A percentile compares a stretch with the other conserved stretches of the same genome.
Evolutionary conservation across 73 alveolate species (phyloP).

Genomic region (Tetrahymena borealis): DNA sequence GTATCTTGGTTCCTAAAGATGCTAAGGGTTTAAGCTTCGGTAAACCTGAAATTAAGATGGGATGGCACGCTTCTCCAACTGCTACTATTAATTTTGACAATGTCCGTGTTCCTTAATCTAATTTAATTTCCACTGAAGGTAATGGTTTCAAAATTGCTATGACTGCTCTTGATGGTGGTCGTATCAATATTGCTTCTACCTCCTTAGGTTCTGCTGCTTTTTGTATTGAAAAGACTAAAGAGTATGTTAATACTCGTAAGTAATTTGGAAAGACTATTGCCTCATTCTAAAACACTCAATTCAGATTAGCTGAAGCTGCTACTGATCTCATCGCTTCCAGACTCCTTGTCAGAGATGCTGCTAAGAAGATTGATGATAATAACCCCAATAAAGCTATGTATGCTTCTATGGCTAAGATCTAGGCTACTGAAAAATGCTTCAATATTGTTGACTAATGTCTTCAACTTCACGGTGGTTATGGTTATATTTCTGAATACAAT

Average conservation of each 20-base stretch:
- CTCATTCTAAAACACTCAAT: slow-evolving; percentile 52
- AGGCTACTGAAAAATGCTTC: slow-evolving; percentile 77
- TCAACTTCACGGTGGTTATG: slow-evolving; percentile 86
- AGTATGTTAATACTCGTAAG: slow-evolving; percentile 58
- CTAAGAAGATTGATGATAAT: slow-evolving; percentile 50
- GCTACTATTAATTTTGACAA: slow-evolving; percentile 61
- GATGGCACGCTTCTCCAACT: slow-evolving; percentile 83
- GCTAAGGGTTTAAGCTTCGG: slow-evolving; percentile 72
- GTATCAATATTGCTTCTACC: slow-evolving; percentile 75
- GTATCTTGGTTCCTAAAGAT: slow-evolving; percentile 61
- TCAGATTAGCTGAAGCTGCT: slow-evolving; percentile 71
- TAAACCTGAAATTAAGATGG: slow-evolving; percentile 68
- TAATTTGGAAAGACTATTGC: slow-evolving; percentile 67
- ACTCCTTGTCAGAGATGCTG: slow-evolving; percentile 80
- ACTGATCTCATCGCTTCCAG: slow-evolving; percentile 71
- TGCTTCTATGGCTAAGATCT: slow-evolving; percentile 81
- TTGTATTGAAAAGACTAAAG: slow-evolving; percentile 55
- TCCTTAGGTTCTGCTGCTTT: slow-evolving; percentile 78
- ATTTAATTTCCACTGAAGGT: slow-evolving; percentile 63
- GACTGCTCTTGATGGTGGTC: slow-evolving; percentile 85
- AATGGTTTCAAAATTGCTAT: slow-evolving; percentile 82
- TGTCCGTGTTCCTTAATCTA: slow-evolving; percentile 67
- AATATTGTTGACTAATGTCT: slow-evolving; percentile 68
- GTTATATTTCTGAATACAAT: slow-evolving; percentile 67
- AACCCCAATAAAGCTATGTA: slow-evolving; percentile 53